Evolutionary conservation across 345 rosid genomes (phyloP).

Genomic region (Hibiscus syriacus): DNA sequence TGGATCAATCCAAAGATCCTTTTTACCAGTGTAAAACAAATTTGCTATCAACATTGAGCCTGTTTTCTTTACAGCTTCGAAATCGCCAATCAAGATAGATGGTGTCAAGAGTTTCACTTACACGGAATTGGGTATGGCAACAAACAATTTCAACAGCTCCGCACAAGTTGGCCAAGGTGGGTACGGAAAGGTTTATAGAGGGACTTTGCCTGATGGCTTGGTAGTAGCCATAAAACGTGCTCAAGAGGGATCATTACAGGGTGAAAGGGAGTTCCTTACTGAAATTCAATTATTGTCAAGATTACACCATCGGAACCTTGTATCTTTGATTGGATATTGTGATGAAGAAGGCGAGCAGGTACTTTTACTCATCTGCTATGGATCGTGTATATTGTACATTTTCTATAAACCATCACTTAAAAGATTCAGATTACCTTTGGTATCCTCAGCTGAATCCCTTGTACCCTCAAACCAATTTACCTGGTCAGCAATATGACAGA

Average conservation of each 20-base stretch:
- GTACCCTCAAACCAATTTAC: neutral
- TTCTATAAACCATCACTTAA: neutral
- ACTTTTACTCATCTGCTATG: constrained; percentile 1
- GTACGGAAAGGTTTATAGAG: constrained; percentile 92
- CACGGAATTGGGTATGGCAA: constrained; percentile 59
- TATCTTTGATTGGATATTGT: constrained; percentile 79
- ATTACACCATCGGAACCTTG: constrained; percentile 91
- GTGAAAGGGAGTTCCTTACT: constrained; percentile 83
- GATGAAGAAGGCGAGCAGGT: constrained; percentile 98
- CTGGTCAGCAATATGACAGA: neutral
- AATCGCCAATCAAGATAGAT: constrained; percentile 53
- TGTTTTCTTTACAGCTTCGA: constrained; percentile 38
- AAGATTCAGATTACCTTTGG: neutral
- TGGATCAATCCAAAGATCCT: neutral
- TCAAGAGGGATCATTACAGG: constrained; percentile 82
- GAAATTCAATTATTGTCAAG: constrained; percentile 86
- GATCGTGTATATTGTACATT: neutral
- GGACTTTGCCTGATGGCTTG: constrained; percentile 54
- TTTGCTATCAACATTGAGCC: constrained; percentile 13
- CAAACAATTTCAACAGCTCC: constrained; percentile 52
- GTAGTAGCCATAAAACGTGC: constrained; percentile 93
- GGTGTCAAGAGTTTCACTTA: constrained; percentile 73
- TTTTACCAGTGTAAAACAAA: neutral
- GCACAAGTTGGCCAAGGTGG: constrained; percentile 91
- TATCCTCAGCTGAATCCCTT: neutral